Base-by-base conservation (phyloP, 192 early-diverging fungal species). In the Linderina pennispora region DNA sequence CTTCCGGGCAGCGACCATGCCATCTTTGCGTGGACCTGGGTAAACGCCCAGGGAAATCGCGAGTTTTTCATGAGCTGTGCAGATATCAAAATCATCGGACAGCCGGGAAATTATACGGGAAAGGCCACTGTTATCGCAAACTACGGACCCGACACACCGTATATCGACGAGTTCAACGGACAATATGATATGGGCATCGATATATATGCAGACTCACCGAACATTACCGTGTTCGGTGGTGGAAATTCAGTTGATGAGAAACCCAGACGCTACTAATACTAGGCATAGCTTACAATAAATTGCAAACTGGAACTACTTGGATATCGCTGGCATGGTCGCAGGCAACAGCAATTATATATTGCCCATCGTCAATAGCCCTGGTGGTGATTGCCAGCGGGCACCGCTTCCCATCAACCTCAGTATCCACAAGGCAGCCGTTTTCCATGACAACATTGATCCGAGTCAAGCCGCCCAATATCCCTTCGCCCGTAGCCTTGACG, bases 51-150 rank as follows among this genome's bases (percentile, higher is more conserved):
- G 16, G 80, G 76, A 1, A 79, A 78, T 37, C 57, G 73, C 8
- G 83, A 85, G 62, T 81, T 67, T 41, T 85, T 83, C 44, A 78
- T 76, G 76, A 76, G 76, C 22, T 85, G 83, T 46, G 80, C 74
- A 14, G 80, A 83, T 54, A 60, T 85, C 32, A 73, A 62, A 41
- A 77, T 83, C 42, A 34, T 40, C 1, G 74, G 75, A 6, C 61
- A 61, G 0, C 8, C 24, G 7, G 35, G 43, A 1, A 20, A 25
- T 8, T 45, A 75, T 32, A 65, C 63, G 0, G 64, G 56, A 2
- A 50, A 23, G 25, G 14, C 48, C 8, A 53, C 55, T 41, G 34
- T 63, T 3, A 60, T 68, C 19, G 68, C 64, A 35, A 79, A 79
- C 59, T 70, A 76, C 42, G 76, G 76, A 3, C 23, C 56, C 17